Base-by-base conservation (phyloP, 352 stramenopile genomes). In the Globisporangium parvum region DNA sequence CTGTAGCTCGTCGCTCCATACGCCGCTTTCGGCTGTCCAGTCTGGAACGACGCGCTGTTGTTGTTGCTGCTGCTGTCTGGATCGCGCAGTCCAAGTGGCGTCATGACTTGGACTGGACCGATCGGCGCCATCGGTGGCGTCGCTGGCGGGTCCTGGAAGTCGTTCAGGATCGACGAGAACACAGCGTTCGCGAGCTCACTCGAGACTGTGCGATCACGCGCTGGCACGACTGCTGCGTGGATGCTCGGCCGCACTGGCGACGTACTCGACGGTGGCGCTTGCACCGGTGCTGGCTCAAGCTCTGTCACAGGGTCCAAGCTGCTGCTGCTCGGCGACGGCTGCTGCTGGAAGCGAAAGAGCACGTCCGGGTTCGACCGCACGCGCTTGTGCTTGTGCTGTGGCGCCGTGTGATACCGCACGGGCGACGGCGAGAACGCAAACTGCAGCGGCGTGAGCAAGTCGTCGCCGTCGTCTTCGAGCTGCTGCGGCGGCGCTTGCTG, bases 331-430 rank as follows among this genome's bases (percentile, higher is more conserved):
- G 46, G 28, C 6, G 28, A 33, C n/a, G 31, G 40, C 47, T 48
- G 37, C 47, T 41, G 21, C 37, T 59, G 53, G 28, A 85, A 71
- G 31, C 59, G 66, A 41, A 76, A 67, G 26, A 82, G 51, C 54
- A 82, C 68, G 64, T 85, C 74, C 24, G 74, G 73, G 37, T 82
- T 85, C 18, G 74, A 85, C n/a, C 68, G 62, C 28, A 82, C 71
- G 24, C 74, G 74, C 66, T 85, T 85, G 69, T 85, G 74, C 51
- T 75, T 75, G 58, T 85, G 71, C 57, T 82, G 71, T 23, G 74
- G 63, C 11, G 74, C 69, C 35, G 70, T 60, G 48, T 63, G 71
- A 59, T 82, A 85, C 42, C 53, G 53, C 40, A 50, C 35, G 2
- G 18, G 46, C 24, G 47, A 49, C 2, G n/a, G 48, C 31, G 39